Conservation (phyloP, 106 monocot species). For the Gastrodia elata region DNA sequence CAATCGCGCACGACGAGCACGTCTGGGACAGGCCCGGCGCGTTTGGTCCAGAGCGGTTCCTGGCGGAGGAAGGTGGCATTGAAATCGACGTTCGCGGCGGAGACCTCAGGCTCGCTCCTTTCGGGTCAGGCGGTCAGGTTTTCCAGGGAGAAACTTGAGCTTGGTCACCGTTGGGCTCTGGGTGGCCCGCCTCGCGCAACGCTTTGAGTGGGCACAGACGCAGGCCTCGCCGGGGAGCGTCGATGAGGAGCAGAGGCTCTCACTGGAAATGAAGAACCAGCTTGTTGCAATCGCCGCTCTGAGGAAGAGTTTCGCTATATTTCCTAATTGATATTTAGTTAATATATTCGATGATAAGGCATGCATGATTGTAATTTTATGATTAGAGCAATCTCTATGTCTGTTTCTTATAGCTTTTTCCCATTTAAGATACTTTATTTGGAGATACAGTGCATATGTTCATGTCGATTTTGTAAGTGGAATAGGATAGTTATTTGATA, state of each 20-base stretch:
- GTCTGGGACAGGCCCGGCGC: slow-evolving; percentile 28
- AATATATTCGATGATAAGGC: no score
- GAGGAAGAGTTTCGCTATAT: neutral
- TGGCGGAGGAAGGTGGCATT: slow-evolving; percentile 18
- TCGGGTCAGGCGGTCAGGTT: slow-evolving; percentile 45
- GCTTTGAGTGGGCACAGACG: slow-evolving; percentile 30
- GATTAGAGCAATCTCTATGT: no score
- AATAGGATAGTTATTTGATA: no score
- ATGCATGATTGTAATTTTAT: no score
- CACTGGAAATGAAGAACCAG: slow-evolving; percentile 49
- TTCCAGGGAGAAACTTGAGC: slow-evolving; percentile 52
- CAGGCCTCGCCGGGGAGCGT: slow-evolving; percentile 17
- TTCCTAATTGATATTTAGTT: no score
- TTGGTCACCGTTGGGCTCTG: slow-evolving; percentile 30
- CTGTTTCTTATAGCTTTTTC: no score
- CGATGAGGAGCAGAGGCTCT: slow-evolving; percentile 40
- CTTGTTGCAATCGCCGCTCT: slow-evolving; percentile 24
- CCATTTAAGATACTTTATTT: no score
- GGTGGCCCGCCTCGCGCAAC: slow-evolving; percentile 36
- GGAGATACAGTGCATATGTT: no score
- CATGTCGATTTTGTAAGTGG: no score
- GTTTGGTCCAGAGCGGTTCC: slow-evolving; percentile 33
- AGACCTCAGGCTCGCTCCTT: slow-evolving; percentile 40
- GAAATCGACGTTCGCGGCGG: slow-evolving; percentile 47
- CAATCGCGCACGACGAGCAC: slow-evolving; percentile 40